Evolutionary conservation across 768 basidiomycete species (phyloP), one percentile per base, ranked within the genome.

Genomic region (Panellus pusillus): DNA sequence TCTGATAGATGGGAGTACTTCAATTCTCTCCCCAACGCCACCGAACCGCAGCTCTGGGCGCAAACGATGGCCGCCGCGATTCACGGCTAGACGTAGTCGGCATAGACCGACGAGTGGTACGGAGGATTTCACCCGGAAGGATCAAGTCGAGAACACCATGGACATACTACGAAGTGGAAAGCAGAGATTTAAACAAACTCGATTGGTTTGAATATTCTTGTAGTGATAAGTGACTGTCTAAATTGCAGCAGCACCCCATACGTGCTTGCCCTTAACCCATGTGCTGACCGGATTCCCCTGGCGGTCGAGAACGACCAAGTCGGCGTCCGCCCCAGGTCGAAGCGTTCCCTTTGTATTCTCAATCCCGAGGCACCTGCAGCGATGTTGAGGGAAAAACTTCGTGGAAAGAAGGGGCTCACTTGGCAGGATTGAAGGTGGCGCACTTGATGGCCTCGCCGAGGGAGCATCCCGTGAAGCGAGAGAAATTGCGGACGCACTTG

Each of bases 401-500:
- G 57, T 20, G 17, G 31, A 50, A 36, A 51, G 27, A 3, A 14
- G 13, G 14, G 28, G 36, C 82, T 52, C 61, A 89, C 82, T 79
- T 86, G 3, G 93, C 93, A 14, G 93, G 91, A 63, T 91, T 91
- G 63, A 79, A 83, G 2, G 93, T 95, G 38, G 87, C 91, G 64
- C 91, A 93, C 52, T 84, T 83, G 70, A 96, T 86, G 19, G 93
- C 89, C 68, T 93, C 82, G 20, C 86, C 84, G 20, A 96, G 74
- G 36, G 91, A 83, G 64, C 90, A 90, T 6, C 87, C 89, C 1
- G 93, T 91, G 68, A 92, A 96, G 27, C 78, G 74, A 24, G 87
- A 79, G 63, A 95, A 87, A 70, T 95, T 96, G 50, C 87, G 84
- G 38, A 95, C 83, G 64, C 89, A 94, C 61, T 84, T 87, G 69